Base-by-base conservation (phyloP, 2,329 filamentous ascomycete species). In the Cadophora sp. region DNA sequence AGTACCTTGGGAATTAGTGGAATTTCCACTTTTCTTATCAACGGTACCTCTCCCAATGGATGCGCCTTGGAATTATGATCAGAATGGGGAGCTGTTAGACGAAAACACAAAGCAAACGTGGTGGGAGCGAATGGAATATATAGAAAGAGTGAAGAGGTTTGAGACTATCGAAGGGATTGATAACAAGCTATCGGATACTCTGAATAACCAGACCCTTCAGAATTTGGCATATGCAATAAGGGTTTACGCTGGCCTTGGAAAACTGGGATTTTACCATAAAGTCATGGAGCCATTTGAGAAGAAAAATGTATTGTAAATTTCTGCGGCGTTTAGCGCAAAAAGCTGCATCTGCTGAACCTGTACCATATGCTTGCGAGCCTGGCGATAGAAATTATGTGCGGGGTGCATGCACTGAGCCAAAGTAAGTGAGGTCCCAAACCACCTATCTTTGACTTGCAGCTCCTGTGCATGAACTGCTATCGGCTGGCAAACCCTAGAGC, bases 21-120 rank as follows among this genome's bases (percentile, higher is more conserved):
- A 50, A 50, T 50, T 50, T 9, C 47, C 47, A 50, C 47, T 50
- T 50, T 50, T 50, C 20, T 50, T 50, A 50, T 50, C 20, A 18
- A 50, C 20, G 20, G 47, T 50, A 50, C 20, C 47, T 50, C 8
- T 50, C 8, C 8, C 20, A 50, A 50, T 50, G 47, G 47, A 50
- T 50, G 47, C 47, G 47, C 47, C 47, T 50, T 50, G 47, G 47
- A 50, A 50, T 50, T 50, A 50, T 50, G 47, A 50, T 50, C 20
- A 50, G 47, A 24, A 50, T 50, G 47, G 47, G 22, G 47, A 50
- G 47, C 47, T 20, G n/a, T 50, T 50, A 24, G 47, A 50, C 7
- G 47, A 50, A 50, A 24, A 50, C 47, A 50, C 47, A 50, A 50
- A 20, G 47, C 47, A 50, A 24, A 50, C 47, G 47, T 50, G 47